Conservation (phyloP, 1,284 basidiomycete genomes). For the Austropuccinia psidii region DNA sequence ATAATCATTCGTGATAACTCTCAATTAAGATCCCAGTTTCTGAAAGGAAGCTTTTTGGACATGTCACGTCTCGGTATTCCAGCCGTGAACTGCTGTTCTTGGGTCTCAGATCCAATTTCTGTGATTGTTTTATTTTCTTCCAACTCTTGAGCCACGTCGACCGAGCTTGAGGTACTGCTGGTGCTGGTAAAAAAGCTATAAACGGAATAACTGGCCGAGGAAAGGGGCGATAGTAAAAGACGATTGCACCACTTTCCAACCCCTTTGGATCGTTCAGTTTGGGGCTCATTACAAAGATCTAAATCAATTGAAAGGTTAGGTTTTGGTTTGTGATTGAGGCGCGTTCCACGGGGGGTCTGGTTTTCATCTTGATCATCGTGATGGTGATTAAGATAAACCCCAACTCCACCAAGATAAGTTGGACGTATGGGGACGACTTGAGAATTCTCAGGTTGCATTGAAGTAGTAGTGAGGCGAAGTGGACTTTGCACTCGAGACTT, state of each 20-base stretch:
- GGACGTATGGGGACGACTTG: neutral
- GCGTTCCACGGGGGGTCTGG: neutral
- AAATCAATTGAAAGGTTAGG: conserved; percentile 25
- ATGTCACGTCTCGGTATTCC: too few relatives aligned
- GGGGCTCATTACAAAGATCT: neutral
- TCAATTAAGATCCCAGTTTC: too few relatives aligned
- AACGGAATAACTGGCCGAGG: conserved; percentile 30
- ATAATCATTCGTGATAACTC: too few relatives aligned
- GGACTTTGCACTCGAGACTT: conserved; percentile 17
- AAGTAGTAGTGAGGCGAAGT: neutral
- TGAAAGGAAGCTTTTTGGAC: too few relatives aligned
- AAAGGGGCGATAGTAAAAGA: conserved; percentile 17
- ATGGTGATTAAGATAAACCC: conserved; percentile 18
- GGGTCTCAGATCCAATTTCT: too few relatives aligned
- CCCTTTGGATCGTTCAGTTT: neutral
- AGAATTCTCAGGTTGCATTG: neutral
- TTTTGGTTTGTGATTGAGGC: neutral
- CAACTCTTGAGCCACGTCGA: too few relatives aligned
- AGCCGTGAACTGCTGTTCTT: too few relatives aligned
- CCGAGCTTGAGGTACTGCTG: neutral
- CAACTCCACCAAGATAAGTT: conserved; percentile 28
- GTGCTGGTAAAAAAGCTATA: conserved; percentile 16
- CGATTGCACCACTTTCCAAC: conserved; percentile 23
- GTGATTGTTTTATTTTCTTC: too few relatives aligned
- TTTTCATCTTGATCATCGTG: conserved; percentile 1